These are phyloP conservation scores for Penicillium italicum DNA, from an alignment of 2,329 filamentous ascomycete species.

Conservation along the genomic window DNA sequence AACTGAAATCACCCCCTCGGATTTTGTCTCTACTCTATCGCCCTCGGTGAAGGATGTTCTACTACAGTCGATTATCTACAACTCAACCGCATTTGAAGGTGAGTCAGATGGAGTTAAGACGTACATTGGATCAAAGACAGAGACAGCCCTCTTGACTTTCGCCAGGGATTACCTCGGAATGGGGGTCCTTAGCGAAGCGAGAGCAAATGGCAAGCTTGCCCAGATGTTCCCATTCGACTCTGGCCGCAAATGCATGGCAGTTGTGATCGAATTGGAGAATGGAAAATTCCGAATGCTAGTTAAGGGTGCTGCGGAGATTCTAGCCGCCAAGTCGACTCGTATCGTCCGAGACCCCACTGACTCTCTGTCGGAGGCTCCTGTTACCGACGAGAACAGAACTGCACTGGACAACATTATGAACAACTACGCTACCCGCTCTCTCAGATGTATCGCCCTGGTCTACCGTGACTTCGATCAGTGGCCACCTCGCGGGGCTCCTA, in stretches of 20 bases:
- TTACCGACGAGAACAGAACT: conserved; percentile 57
- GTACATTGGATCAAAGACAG: conserved; percentile 74
- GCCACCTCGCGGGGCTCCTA: conserved; percentile 66
- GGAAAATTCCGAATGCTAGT: conserved; percentile 56
- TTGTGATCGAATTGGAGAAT: conserved; percentile 55
- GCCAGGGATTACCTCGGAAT: conserved; percentile 64
- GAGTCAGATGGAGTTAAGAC: conserved; percentile 57
- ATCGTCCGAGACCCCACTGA: conserved; percentile 60
- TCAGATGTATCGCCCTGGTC: conserved; percentile 79
- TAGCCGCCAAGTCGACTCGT: conserved; percentile 45
- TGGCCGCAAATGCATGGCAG: conserved; percentile 65
- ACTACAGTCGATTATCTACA: conserved; percentile 62
- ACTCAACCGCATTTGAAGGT: conserved; percentile 67
- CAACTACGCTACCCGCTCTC: conserved; percentile 71
- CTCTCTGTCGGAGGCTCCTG: conserved; percentile 49
- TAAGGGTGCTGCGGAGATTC: conserved; percentile 53
- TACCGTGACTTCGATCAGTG: conserved; percentile 82
- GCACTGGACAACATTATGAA: conserved; percentile 66
- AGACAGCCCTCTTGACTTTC: conserved; percentile 70
- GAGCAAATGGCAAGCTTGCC: conserved; percentile 58
- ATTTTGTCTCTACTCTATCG: conserved; percentile 54
- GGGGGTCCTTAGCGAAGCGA: conserved; percentile 57
- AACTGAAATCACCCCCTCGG: conserved; percentile 50
- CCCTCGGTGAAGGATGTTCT: conserved; percentile 54
- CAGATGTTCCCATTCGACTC: conserved; percentile 60